A percentile compares a stretch with the other conserved stretches of the same genome.
phyloP scores from a whole-genome alignment of 2,329 filamentous ascomycete species.

The Pseudomassariella vexata region DNA sequence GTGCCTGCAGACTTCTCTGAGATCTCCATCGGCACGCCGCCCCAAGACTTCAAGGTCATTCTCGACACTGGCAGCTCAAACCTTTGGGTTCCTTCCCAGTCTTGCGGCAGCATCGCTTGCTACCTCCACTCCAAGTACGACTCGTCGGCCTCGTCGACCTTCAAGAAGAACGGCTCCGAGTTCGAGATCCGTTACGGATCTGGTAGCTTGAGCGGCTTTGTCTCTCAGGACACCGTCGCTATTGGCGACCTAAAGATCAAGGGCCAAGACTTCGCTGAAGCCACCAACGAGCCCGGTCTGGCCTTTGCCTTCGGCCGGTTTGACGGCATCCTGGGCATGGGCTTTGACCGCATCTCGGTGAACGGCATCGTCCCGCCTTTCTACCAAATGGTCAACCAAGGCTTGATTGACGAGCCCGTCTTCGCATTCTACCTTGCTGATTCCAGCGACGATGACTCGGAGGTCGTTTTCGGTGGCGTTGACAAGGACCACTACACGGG shows the following conservation, averaged over 20 bases:
- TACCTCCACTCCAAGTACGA: constrained; percentile 97
- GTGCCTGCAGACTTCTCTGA: constrained; percentile 81
- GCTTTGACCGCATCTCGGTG: constrained; percentile 94
- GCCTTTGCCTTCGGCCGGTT: constrained; percentile 98
- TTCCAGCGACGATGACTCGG: constrained; percentile 65
- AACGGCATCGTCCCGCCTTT: constrained; percentile 93
- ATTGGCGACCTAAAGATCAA: constrained; percentile 89
- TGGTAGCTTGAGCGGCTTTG: constrained; percentile 85
- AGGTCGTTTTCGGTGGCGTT: constrained; percentile 84
- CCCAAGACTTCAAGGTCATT: constrained; percentile 96
- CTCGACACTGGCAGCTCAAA: constrained; percentile 98
- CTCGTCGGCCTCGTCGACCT: constrained; percentile 79
- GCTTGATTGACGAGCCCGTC: constrained; percentile 81
- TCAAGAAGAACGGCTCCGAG: constrained; percentile 86
- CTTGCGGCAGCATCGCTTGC: constrained; percentile 94
- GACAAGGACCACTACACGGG: constrained; percentile 76
- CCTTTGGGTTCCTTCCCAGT: constrained; percentile 89
- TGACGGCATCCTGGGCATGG: constrained; percentile 92
- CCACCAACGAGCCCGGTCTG: constrained; percentile 89
- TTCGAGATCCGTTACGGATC: constrained; percentile 97
- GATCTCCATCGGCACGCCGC: constrained; percentile 85
- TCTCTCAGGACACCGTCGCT: constrained; percentile 78
- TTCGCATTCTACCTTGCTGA: constrained; percentile 95
- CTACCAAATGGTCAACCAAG: constrained; percentile 91
- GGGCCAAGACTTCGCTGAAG: constrained; percentile 92